phyloP scores from a whole-genome alignment of 2,329 filamentous ascomycete species.

The Colletotrichum trifolii region DNA sequence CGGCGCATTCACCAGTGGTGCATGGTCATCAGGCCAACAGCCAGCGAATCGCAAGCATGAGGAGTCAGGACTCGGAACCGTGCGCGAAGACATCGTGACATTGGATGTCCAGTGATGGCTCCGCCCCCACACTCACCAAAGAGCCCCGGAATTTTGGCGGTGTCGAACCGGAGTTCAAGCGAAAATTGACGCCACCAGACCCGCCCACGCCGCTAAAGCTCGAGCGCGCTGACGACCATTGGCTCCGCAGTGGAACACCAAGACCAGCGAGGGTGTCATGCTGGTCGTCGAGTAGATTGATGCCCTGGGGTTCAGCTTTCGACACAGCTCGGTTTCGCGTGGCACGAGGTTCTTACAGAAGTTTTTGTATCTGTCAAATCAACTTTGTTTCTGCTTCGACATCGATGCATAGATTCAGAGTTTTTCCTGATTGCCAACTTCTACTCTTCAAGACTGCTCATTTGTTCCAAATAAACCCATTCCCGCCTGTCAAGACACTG shows the following conservation, averaged over 20 bases:
- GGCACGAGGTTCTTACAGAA: background rate
- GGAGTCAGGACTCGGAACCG: too few relatives aligned
- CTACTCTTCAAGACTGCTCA: background rate
- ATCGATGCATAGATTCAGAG: too few relatives aligned
- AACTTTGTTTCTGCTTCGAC: too few relatives aligned
- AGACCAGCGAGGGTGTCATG: slow-evolving; percentile 23
- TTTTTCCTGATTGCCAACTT: too few relatives aligned
- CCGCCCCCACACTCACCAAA: background rate
- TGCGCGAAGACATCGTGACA: too few relatives aligned
- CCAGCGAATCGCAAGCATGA: too few relatives aligned
- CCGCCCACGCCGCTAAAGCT: slow-evolving; percentile 9
- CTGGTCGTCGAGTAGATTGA: background rate
- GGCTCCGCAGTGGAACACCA: slow-evolving; percentile 19
- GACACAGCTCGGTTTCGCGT: too few relatives aligned
- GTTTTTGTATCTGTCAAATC: background rate
- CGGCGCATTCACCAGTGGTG: too few relatives aligned
- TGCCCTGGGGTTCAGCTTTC: too few relatives aligned
- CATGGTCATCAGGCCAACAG: background rate
- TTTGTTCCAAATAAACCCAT: background rate
- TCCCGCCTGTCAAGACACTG: background rate
- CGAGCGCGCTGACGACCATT: slow-evolving; percentile 1
- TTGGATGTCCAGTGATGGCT: background rate
- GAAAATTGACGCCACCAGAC: slow-evolving; percentile 13
- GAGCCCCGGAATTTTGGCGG: slow-evolving; percentile 26
- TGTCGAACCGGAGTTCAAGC: slow-evolving; percentile 34